phyloP scores from a whole-genome alignment of 2,329 filamentous ascomycete species.

The Byssothecium circinans region DNA sequence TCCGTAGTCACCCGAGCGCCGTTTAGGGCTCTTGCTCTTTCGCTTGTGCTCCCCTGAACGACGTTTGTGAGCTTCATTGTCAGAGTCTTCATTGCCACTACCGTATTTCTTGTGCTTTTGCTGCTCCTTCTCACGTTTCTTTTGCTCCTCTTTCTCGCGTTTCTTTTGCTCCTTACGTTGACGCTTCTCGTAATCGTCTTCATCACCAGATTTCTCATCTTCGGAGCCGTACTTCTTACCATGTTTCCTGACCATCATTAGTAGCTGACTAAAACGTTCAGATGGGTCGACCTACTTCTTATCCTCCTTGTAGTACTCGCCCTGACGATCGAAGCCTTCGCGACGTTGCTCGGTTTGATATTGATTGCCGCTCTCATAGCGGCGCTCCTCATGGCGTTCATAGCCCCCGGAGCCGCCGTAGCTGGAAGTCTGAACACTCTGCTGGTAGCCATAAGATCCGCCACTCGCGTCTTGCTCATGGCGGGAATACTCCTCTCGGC shows the following conservation, averaged over 20 bases:
- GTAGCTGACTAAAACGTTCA: constrained; percentile 7
- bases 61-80: constrained; percentile 28
- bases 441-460: constrained; percentile 59
- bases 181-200: constrained; percentile 38
- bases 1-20: constrained; percentile 23
- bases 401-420: constrained; percentile 56
- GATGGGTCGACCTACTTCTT: constrained; percentile 36
- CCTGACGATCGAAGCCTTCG: constrained; percentile 41
- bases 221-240: constrained; percentile 37
- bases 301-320: constrained; percentile 47
- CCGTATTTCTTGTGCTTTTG: constrained; percentile 47
- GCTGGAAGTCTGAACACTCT: constrained; percentile 58
- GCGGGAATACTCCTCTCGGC: constrained; percentile 62
- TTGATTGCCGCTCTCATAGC: constrained; percentile 49
- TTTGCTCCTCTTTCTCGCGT: constrained; percentile 45
- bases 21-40: constrained; percentile 25
- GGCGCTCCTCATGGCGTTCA: constrained; percentile 60
- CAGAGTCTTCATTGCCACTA: constrained; percentile 37
- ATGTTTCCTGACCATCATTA: constrained; percentile 31
- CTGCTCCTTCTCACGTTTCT: constrained; percentile 47
- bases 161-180: constrained; percentile 40
- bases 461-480: constrained; percentile 58
- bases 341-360: constrained; percentile 42
- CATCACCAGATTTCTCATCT: constrained; percentile 25
- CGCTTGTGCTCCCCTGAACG: constrained; percentile 22